Percentiles rank a stretch among this genome's conserved stretches.
phyloP scores from a whole-genome alignment of 2,329 filamentous ascomycete species.

The Stemphylium lycopersici region DNA sequence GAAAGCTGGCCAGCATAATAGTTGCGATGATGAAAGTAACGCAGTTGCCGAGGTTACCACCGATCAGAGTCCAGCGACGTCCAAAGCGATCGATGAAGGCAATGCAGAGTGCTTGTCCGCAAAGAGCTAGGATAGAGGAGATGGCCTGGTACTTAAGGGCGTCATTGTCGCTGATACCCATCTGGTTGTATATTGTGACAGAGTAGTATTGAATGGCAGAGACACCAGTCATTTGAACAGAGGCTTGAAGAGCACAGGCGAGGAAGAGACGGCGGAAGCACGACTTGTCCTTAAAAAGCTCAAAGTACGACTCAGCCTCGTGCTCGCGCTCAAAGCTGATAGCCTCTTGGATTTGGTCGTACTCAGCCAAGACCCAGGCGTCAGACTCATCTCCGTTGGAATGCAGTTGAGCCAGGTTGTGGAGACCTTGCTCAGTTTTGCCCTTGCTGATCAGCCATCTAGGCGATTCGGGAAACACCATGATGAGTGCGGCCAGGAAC shows the following conservation, averaged over 20 bases:
- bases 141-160: constrained; percentile 79
- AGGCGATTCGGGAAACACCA: constrained; percentile 71
- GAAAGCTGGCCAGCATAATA: constrained; percentile 64
- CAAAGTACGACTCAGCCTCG: constrained; percentile 71
- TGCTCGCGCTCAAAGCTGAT: constrained; percentile 71
- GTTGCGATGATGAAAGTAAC: constrained; percentile 74
- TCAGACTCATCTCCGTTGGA: constrained; percentile 70
- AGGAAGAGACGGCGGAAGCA: constrained; percentile 75
- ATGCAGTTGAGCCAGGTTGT: constrained; percentile 72
- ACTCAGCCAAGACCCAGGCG: constrained; percentile 74
- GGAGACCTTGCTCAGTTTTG: constrained; percentile 67
- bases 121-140: constrained; percentile 71
- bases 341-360: constrained; percentile 70
- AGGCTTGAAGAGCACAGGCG: constrained; percentile 71
- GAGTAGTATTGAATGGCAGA: constrained; percentile 74
- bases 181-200: constrained; percentile 69
- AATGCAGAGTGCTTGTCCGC: constrained; percentile 73
- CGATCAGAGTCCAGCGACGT: constrained; percentile 73
- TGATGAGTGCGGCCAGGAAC: constrained; percentile 68
- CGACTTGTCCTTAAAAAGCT: constrained; percentile 70
- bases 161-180: constrained; percentile 69
- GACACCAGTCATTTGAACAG: constrained; percentile 75
- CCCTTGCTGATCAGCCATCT: constrained; percentile 78
- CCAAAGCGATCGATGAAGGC: constrained; percentile 72
- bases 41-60: constrained; percentile 74